Base-by-base conservation (phyloP, 2,329 filamentous ascomycete genomes). In the Penicillium janthinellum region DNA sequence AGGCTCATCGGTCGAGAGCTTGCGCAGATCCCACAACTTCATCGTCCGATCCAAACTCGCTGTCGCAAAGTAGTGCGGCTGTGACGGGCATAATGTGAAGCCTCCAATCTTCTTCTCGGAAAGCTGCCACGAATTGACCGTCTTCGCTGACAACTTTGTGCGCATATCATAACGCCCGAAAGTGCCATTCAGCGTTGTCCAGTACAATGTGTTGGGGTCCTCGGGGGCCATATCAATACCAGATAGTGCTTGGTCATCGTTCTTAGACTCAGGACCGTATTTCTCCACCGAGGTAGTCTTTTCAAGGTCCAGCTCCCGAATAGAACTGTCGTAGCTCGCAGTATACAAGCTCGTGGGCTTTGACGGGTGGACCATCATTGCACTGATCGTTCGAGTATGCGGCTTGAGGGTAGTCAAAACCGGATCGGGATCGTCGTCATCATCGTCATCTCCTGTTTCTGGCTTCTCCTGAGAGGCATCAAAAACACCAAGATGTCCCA, bases 31-130 rank as follows among this genome's bases (percentile, higher is more conserved):
- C 95, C 95, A 99, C 2, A 99, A 84, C 69, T 93, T 94, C 69
- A 99, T 79, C 0, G 89, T 96, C 2, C 94, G 86, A 72, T 99
- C 95, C 0, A 99, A 81, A 0, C 91, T 96, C 0, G 93, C 95
- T 0, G 95, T 98, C 0, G 92, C 92, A 0, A 96, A 77, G 4
- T 96, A 85, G 70, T 98, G 90, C 0, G 92, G 88, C 2, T 92
- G 84, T 0, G 88, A 75, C 0, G 95, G 94, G 68, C 96, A 88
- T 1, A 97, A 77, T 0, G 89, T 90, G 75, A 98, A 98, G 0
- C 95, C 95, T 17, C 95, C 95, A 56, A 99, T 97, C 72, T 99
- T 99, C 75, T 96, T 93, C 55, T 96, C 92, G 0, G 88, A 90
- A 0, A 98, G 80, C 8, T 86, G 83, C 84, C 91, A 96, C 1